Percentiles rank a stretch among this genome's conserved stretches.
These are phyloP conservation scores for Dryas octopetala DNA, from an alignment of 306 rosid genomes.

Conservation along the genomic window DNA sequence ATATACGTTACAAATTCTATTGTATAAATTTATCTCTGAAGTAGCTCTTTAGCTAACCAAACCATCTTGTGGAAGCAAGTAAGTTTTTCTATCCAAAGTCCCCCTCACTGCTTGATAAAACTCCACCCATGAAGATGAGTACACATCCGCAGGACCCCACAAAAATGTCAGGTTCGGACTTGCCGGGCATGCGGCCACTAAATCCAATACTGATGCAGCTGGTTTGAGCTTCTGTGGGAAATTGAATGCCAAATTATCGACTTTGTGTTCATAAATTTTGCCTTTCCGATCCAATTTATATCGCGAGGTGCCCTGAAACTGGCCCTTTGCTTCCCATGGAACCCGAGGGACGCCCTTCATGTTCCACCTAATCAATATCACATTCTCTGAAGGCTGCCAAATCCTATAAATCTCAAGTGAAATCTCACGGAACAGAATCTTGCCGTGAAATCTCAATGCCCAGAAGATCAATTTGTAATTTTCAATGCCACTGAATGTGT, in stretches of 20 bases:
- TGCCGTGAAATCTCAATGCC: conserved; percentile 91
- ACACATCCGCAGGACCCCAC: conserved; percentile 57
- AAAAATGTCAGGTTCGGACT: conserved; percentile 85
- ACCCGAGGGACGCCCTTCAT: conserved; percentile 84
- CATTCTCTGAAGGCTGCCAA: conserved; percentile 97
- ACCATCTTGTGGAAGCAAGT: conserved; percentile 64
- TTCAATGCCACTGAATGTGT: conserved; percentile 82
- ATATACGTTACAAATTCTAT: conserved; percentile 22
- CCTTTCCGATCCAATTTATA: conserved; percentile 81
- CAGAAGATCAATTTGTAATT: conserved; percentile 88
- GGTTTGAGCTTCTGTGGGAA: conserved; percentile 69
- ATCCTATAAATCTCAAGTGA: conserved; percentile 72
- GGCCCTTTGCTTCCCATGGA: conserved; percentile 91
- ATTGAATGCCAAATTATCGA: conserved; percentile 88
- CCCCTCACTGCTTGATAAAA: conserved; percentile 68
- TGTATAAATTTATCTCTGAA: conserved; percentile 38
- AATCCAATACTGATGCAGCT: conserved; percentile 74
- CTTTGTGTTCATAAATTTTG: conserved; percentile 86
- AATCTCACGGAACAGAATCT: conserved; percentile 73
- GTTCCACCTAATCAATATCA: conserved; percentile 84
- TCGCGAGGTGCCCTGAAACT: conserved; percentile 92
- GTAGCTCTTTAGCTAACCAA: conserved; percentile 45
- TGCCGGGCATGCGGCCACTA: conserved; percentile 79
- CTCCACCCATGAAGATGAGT: conserved; percentile 77
- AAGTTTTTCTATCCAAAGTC: conserved; percentile 54